These are phyloP conservation scores for peach (Prunus persica) DNA, from an alignment of 306 rosid species.

Conservation along the genomic window DNA sequence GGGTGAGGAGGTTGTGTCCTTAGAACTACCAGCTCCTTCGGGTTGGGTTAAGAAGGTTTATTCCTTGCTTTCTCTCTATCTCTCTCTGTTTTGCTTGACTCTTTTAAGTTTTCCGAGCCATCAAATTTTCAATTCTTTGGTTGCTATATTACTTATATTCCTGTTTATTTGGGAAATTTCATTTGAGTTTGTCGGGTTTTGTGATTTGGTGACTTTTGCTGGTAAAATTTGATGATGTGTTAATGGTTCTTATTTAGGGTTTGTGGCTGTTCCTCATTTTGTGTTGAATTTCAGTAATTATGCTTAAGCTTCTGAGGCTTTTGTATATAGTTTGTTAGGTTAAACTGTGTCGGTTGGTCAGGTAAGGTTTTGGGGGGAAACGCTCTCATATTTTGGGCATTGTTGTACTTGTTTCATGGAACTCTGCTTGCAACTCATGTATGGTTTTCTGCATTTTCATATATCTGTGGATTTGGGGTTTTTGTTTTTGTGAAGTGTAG, in stretches of 20 bases:
- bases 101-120: neutral
- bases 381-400: neutral
- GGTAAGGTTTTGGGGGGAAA: slow-evolving; percentile 6
- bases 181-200: slow-evolving; percentile 22
- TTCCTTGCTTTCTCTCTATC: neutral
- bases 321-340: neutral
- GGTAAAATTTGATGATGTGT: slow-evolving; percentile 31
- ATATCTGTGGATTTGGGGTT: neutral
- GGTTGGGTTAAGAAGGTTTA: slow-evolving; percentile 92
- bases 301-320: slow-evolving; percentile 21
- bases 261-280: slow-evolving; percentile 18
- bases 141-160: slow-evolving; percentile 5
- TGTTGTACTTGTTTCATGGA: neutral
- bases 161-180: slow-evolving; percentile 18
- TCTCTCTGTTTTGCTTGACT: slow-evolving; percentile 3
- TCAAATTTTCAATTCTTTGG: slow-evolving; percentile 15
- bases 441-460: neutral
- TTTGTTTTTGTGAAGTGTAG: neutral
- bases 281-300: slow-evolving; percentile 29
- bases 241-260: slow-evolving; percentile 39
- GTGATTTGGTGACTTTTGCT: slow-evolving; percentile 20
- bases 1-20: slow-evolving; percentile 63
- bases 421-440: neutral
- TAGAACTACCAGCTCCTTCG: slow-evolving; percentile 94
- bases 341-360: neutral